Evolutionary conservation across 2,329 filamentous ascomycete genomes (phyloP), one percentile per base, ranked within the genome.

Genomic region (Tympanopsis confertula): DNA sequence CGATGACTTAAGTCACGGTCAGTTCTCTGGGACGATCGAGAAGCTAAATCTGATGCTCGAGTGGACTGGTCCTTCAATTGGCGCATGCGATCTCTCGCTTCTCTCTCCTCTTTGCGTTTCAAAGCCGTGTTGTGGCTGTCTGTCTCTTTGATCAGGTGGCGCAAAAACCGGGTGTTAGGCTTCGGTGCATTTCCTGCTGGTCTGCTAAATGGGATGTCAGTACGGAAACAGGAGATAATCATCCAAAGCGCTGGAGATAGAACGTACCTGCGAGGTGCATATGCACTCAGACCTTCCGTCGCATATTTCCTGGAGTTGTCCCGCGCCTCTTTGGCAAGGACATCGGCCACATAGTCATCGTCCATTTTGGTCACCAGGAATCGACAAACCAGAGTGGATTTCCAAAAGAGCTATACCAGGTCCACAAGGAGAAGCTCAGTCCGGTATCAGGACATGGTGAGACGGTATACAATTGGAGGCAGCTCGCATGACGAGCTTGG

Each of bases 21-120:
- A 7, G 7, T 7, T 26, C n/a, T n/a, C 22, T n/a, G 22, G 22
- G 30, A 13, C 15, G 30, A 10, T 26, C 7, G n/a, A 18, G 30
- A 33, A 33, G 30, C 12, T 7, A 15, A 10, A 10, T 13, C 10
- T 33, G n/a, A n/a, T n/a, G n/a, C n/a, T n/a, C n/a, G n/a, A n/a
- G n/a, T n/a, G n/a, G n/a, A n/a, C n/a, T 33, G 30, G 10, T 18
- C 30, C 30, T 15, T 10, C 17, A 33, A 18, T 15, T 33, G 30
- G 12, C 30, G 30, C 30, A 33, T 33, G 10, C 30, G 30, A 7
- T 33, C 30, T 17, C 30, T 33, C 7, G 30, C 30, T 10, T 33
- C 30, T 17, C 30, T 33, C 15, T 33, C 30, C 15, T 33, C 30
- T 15, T 33, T 33, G 7, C 30, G 30, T 15, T 33, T 33, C 30